phyloP scores from a whole-genome alignment of 2,329 filamentous ascomycete species.

The Calonectria multiphialidica region DNA sequence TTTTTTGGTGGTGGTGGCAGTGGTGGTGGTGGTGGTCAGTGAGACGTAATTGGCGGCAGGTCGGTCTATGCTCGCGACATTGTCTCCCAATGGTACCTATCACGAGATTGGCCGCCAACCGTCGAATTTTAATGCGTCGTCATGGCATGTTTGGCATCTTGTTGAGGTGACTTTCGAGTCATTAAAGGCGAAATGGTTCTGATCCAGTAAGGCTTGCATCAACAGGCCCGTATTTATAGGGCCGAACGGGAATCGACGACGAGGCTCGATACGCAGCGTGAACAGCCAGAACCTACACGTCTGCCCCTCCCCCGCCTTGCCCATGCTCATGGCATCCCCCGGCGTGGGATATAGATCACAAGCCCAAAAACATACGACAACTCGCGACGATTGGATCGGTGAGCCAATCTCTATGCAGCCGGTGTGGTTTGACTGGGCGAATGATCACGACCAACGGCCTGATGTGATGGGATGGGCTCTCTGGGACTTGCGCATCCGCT shows the following conservation, averaged over 20 bases:
- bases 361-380: conserved; percentile 36
- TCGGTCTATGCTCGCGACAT: not conserved
- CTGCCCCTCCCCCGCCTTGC: conserved; percentile 42
- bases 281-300: not conserved
- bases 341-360: conserved; percentile 38
- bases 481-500: conserved; percentile 5
- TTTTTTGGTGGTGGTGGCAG: not conserved
- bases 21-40: conserved; percentile 2
- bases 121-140: conserved; percentile 1
- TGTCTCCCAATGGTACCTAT: conserved; percentile 7
- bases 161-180: conserved; percentile 12
- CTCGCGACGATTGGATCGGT: conserved; percentile 24
- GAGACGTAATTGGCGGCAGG: not conserved
- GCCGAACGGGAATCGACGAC: not conserved
- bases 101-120: not conserved
- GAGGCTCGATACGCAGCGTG: not conserved
- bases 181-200: not conserved
- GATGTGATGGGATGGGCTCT: not conserved
- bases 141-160: not conserved
- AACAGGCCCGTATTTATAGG: not conserved
- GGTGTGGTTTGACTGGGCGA: conserved; percentile 18
- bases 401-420: conserved; percentile 11
- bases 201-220: not conserved
- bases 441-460: not conserved
- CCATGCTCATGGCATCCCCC: conserved; percentile 31